Conservation (phyloP, 2,329 filamentous ascomycete species). For the Alternaria triticina region DNA sequence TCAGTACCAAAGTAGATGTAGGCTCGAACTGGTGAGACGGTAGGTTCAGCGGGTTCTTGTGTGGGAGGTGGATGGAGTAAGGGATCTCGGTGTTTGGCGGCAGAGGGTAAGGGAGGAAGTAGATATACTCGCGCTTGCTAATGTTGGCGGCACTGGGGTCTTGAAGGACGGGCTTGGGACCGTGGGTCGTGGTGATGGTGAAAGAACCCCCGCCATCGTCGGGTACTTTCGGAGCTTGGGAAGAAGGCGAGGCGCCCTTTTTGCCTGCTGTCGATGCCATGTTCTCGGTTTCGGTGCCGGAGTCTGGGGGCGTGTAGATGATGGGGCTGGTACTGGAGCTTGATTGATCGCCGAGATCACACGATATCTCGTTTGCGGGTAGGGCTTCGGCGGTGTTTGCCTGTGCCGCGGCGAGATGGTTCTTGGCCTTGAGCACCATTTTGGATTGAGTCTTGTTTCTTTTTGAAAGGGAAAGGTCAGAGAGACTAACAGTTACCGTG, state of each 20-base stretch:
- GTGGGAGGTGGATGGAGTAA: conserved; percentile 35
- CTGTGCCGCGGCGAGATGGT: not conserved
- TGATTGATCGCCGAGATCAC: not conserved
- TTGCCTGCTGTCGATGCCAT: not conserved
- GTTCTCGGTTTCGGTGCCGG: not conserved
- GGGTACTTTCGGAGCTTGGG: not conserved
- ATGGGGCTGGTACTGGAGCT: not conserved
- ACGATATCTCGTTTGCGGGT: not conserved
- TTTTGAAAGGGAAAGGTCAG: not conserved
- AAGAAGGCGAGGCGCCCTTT: not conserved
- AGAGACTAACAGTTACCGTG: not conserved
- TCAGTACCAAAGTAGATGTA: conserved; percentile 70
- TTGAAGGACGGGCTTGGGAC: not conserved
- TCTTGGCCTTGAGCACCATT: not conserved
- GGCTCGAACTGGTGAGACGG: conserved; percentile 54
- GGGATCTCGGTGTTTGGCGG: conserved; percentile 32
- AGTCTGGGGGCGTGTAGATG: conserved; percentile 10
- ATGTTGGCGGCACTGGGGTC: conserved; percentile 8
- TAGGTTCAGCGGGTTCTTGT: conserved; percentile 33
- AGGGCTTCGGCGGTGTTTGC: not conserved
- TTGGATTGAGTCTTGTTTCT: not conserved
- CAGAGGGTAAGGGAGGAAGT: conserved; percentile 58
- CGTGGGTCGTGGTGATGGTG: conserved; percentile 3
- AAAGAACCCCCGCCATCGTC: conserved; percentile 1
- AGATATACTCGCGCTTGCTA: conserved; percentile 61